These are phyloP conservation scores for Solanum infundibuliforme DNA, from an alignment of 257 asterid genomes.

Conservation along the genomic window DNA sequence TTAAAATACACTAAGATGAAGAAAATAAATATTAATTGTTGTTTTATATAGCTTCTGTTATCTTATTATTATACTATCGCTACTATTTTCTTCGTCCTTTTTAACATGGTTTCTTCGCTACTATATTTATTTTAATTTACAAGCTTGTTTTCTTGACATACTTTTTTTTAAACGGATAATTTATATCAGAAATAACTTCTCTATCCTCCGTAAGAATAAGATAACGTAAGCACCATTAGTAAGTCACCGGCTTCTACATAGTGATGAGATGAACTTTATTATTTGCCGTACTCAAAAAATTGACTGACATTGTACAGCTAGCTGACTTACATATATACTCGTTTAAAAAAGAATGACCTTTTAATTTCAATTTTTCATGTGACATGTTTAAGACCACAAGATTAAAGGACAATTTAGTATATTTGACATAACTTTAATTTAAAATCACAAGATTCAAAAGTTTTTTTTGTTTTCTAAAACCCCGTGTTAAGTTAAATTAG, in stretches of 20 bases:
- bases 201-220: neutral
- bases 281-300: neutral
- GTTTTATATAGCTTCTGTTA: neutral
- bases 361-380: fast-evolving
- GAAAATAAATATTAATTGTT: neutral
- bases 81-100: too few relatives aligned
- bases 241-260: neutral
- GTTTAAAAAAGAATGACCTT: too few relatives aligned
- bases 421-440: too few relatives aligned
- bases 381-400: too few relatives aligned
- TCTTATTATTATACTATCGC: neutral
- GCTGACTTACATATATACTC: neutral
- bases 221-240: neutral
- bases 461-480: too few relatives aligned
- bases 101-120: too few relatives aligned
- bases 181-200: fast-evolving
- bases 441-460: too few relatives aligned
- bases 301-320: neutral
- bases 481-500: fast-evolving
- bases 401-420: too few relatives aligned
- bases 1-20: neutral
- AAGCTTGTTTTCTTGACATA: neutral
- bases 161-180: neutral
- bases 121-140: too few relatives aligned
- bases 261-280: neutral